Evolutionary conservation across 2,329 filamentous ascomycete genomes (phyloP).

Genomic region (Coniella lustricola): DNA sequence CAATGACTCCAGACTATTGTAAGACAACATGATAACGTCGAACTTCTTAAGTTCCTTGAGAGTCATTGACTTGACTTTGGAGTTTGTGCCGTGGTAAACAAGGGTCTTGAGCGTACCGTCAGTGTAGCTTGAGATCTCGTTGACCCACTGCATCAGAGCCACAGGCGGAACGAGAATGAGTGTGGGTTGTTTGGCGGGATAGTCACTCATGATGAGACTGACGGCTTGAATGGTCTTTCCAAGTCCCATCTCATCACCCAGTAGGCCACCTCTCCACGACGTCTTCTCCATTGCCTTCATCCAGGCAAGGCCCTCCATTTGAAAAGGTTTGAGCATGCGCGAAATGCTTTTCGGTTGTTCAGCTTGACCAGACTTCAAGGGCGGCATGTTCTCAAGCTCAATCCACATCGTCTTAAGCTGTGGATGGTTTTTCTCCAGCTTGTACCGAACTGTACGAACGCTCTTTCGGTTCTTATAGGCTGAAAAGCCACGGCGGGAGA

Average conservation of each 20-base stretch:
- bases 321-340: slow-evolving; percentile 83
- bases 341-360: slow-evolving; percentile 71
- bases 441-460: slow-evolving; percentile 46
- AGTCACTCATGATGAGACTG: slow-evolving; percentile 88
- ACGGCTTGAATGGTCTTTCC: slow-evolving; percentile 98
- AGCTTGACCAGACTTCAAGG: slow-evolving; percentile 56
- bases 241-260: slow-evolving; percentile 98
- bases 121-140: slow-evolving; percentile 74
- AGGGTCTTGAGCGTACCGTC: slow-evolving; percentile 85
- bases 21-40: slow-evolving; percentile 96
- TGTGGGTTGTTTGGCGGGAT: slow-evolving; percentile 72
- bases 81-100: slow-evolving; percentile 81
- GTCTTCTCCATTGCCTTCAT: slow-evolving; percentile 74
- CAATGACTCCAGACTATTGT: slow-evolving; percentile 84
- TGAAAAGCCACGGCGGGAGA: slow-evolving; percentile 29
- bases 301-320: slow-evolving; percentile 90
- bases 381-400: slow-evolving; percentile 59
- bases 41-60: slow-evolving; percentile 70
- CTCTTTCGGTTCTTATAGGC: slow-evolving; percentile 22
- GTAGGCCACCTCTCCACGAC: slow-evolving; percentile 77
- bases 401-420: slow-evolving; percentile 63
- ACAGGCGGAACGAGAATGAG: slow-evolving; percentile 89
- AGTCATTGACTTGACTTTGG: slow-evolving; percentile 69
- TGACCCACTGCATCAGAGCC: slow-evolving; percentile 91
- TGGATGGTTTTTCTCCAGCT: slow-evolving; percentile 7